Evolutionary conservation across 2,329 filamentous ascomycete species (phyloP), one percentile per base, ranked within the genome.

Genomic region (Leptosphaerulina australis): DNA sequence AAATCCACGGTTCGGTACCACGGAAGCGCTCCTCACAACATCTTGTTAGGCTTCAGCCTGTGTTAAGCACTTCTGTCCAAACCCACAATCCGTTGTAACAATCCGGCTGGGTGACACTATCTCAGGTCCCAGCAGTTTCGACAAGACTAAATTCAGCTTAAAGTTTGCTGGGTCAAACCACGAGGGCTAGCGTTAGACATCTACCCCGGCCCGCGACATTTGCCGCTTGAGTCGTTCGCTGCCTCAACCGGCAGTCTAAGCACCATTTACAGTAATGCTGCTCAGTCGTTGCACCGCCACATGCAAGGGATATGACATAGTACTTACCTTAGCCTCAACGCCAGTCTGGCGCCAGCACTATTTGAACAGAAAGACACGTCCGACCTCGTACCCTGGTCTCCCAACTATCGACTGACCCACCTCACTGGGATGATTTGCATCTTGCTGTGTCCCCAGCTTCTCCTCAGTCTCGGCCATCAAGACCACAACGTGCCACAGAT

Each of bases 211-310:
- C 48, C 48, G 43, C 25, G 31, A 31, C 30, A 30, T 43, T 37
- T 24, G 14, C 24, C 14, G 40, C 6, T 35, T 21, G 12, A 20
- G 22, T 40, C 37, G 41, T 41, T 51, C 41, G 30, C 28, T 37
- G 41, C 41, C 48, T 51, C 41, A 33, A 43, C 15, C 31, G 35
- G 15, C 18, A 15, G 2, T 28, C 2, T 26, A 17, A 18, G 15
- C 15, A 21, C 25, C 11, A 1, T 21, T 37, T 33, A 37, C n/a
- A 21, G 41, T 38, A 36, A 46, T 43, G 48, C 48, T 24, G 31
- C 41, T 45, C 21, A 46, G 34, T 14, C 20, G 8, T 22, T 48
- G 50, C 50, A 53, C 50, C 31, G 50, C 50, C 50, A 53, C 50
- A 41, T 8, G 28, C 38, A 53, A 40, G 50, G 44, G 28, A 12